Conservation (phyloP, 1,284 basidiomycete species). For the Apiotrichum laibachii region DNA sequence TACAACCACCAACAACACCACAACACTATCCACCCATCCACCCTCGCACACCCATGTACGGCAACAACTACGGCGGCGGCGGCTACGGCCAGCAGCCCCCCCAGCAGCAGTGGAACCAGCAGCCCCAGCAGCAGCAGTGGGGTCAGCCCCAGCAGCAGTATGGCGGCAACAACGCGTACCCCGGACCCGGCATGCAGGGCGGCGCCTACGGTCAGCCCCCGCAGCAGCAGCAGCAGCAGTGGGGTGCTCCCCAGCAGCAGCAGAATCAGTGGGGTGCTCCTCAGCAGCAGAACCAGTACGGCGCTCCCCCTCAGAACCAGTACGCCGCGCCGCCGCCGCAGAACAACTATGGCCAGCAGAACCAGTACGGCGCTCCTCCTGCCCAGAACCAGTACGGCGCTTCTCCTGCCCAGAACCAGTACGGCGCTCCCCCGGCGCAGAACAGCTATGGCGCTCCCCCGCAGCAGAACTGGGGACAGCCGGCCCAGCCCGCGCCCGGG, state of each 20-base stretch:
- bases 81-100: conserved; percentile 9
- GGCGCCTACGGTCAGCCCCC: neutral
- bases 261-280: conserved; percentile 7
- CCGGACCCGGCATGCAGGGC: conserved; percentile 1
- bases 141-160: conserved; percentile 22
- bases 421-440: conserved; percentile 4
- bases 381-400: conserved; percentile 10
- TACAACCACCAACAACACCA: neutral
- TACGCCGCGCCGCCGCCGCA: conserved; percentile 18
- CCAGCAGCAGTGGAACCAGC: conserved; percentile 10
- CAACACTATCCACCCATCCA: neutral
- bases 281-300: conserved; percentile 17
- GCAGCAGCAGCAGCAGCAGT: conserved; percentile 6
- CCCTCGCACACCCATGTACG: conserved; percentile 12
- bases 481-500: conserved; percentile 7
- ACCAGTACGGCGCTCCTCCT: conserved; percentile 9
- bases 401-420: conserved; percentile 15
- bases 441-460: conserved; percentile 6
- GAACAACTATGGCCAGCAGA: conserved; percentile 17
- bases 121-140: conserved; percentile 13
- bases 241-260: conserved; percentile 5
- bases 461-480: conserved; percentile 4
- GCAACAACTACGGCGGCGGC: conserved; percentile 13
- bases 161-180: conserved; percentile 8
- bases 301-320: conserved; percentile 12